Percentiles rank a stretch among this genome's conserved stretches.
Conservation (phyloP, 2,329 filamentous ascomycete genomes). For the Didymella arachidicola region DNA sequence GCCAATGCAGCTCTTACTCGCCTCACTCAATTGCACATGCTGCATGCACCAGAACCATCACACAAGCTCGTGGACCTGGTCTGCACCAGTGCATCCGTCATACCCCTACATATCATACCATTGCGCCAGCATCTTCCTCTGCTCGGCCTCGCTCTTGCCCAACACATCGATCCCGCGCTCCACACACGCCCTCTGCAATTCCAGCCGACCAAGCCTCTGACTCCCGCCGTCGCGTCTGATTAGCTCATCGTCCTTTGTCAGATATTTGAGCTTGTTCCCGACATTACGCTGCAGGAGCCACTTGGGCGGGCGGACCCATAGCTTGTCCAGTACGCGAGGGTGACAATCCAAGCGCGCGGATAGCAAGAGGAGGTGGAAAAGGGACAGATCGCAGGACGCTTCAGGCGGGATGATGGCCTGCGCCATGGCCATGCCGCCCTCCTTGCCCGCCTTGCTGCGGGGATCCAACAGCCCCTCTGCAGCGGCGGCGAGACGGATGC, state of each 20-base stretch:
- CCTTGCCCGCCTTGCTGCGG: slow-evolving; percentile 5
- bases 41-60: neutral
- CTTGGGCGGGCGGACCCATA: slow-evolving; percentile 52
- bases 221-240: slow-evolving; percentile 70
- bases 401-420: slow-evolving; percentile 10
- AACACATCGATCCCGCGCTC: slow-evolving; percentile 56
- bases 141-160: slow-evolving; percentile 38
- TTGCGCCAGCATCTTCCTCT: slow-evolving; percentile 34
- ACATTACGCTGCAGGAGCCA: slow-evolving; percentile 65
- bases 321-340: slow-evolving; percentile 48
- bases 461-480: slow-evolving; percentile 11
- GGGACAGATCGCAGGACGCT: slow-evolving; percentile 12
- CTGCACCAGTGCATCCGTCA: too few species aligned
- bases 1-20: neutral
- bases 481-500: slow-evolving; percentile 7
- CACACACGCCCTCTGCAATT: slow-evolving; percentile 73
- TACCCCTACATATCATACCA: slow-evolving; percentile 26
- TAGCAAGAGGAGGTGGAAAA: slow-evolving; percentile 32
- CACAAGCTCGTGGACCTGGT: neutral
- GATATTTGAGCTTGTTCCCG: slow-evolving; percentile 64
- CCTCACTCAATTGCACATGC: too few species aligned
- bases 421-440: slow-evolving; percentile 15
- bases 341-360: slow-evolving; percentile 37
- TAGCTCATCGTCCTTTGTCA: slow-evolving; percentile 75
- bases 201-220: slow-evolving; percentile 64